Conservation (phyloP, 2,329 filamentous ascomycete genomes). For the Colletotrichum gigasporum region DNA sequence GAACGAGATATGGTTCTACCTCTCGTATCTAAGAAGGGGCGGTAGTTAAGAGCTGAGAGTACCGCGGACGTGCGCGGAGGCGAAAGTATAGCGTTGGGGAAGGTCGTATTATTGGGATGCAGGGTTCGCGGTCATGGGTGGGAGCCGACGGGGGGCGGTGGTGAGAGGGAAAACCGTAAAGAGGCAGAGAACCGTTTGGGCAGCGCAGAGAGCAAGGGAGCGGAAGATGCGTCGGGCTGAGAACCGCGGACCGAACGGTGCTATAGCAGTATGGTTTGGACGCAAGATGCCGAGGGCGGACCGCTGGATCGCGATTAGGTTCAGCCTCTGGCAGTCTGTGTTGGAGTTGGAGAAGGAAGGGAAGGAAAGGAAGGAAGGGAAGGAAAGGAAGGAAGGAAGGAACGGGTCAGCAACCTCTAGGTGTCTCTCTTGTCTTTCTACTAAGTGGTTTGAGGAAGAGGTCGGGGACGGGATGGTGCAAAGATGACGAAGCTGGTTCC, state of each 20-base stretch:
- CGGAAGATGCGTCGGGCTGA: neutral
- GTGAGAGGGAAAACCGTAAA: neutral
- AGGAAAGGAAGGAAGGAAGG: too few species aligned
- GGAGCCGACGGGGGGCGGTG: neutral
- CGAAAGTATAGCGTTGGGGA: slow-evolving; percentile 19
- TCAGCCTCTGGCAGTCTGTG: too few species aligned
- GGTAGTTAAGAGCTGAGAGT: neutral
- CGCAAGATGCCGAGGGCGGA: too few species aligned
- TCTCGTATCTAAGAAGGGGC: neutral
- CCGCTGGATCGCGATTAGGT: too few species aligned
- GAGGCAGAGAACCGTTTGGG: neutral
- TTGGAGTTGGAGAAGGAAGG: neutral
- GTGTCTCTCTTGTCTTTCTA: neutral
- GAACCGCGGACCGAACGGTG: too few species aligned
- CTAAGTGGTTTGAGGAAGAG: neutral
- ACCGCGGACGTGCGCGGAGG: neutral
- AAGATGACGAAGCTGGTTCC: slow-evolving; percentile 28
- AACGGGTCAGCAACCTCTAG: neutral
- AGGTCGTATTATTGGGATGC: slow-evolving; percentile 16
- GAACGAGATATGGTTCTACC: neutral
- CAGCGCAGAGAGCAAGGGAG: slow-evolving; percentile 11
- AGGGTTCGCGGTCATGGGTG: slow-evolving; percentile 11
- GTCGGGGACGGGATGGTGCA: slow-evolving; percentile 4
- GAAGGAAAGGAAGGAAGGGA: too few species aligned
- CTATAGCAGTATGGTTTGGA: too few species aligned